A percentile compares a stretch with the other conserved stretches of the same genome.
These are phyloP conservation scores for Hibiscus trionum DNA, from an alignment of 345 rosid species.

Conservation along the genomic window DNA sequence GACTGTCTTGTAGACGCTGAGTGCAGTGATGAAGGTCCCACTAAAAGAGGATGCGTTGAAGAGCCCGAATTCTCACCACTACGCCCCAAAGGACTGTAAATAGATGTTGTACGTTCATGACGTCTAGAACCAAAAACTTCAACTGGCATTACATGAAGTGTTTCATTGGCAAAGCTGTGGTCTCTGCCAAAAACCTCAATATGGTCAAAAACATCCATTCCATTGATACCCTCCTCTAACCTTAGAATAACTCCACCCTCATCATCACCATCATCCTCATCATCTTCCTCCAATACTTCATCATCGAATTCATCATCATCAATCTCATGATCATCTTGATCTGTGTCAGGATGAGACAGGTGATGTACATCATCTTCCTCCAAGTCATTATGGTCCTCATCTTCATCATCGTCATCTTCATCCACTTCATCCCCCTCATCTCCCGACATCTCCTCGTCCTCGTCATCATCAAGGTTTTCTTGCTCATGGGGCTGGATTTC, in stretches of 20 bases:
- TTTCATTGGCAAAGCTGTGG: constrained; percentile 71
- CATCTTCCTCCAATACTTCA: constrained; percentile 59
- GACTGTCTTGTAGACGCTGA: constrained; percentile 45
- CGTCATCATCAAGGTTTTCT: constrained; percentile 44
- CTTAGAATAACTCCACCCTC: constrained; percentile 85
- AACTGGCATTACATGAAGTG: constrained; percentile 96
- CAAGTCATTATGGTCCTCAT: constrained; percentile 55
- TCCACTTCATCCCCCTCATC: constrained; percentile 56
- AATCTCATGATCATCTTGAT: constrained; percentile 96
- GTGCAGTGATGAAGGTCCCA: constrained; percentile 46
- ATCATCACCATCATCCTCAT: constrained; percentile 87
- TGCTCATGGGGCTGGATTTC: constrained; percentile 74
- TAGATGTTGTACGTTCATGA: constrained; percentile 90
- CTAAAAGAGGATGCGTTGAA: constrained; percentile 81
- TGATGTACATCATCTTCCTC: constrained; percentile 90
- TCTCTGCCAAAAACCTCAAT: constrained; percentile 88
- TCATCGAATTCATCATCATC: constrained; percentile 82
- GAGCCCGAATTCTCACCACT: constrained; percentile 54
- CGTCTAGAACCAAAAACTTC: constrained; percentile 97
- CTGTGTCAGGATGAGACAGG: constrained; percentile 80
- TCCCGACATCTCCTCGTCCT: constrained; percentile 67
- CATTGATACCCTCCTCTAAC: constrained; percentile 85
- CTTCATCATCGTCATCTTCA: constrained; percentile 47
- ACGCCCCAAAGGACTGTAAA: constrained; percentile 87
- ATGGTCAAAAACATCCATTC: constrained; percentile 89